A percentile compares a stretch with the other conserved stretches of the same genome.
Conservation (phyloP, 495 filamentous ascomycete genomes). For the Aspergillus egyptiacus region DNA sequence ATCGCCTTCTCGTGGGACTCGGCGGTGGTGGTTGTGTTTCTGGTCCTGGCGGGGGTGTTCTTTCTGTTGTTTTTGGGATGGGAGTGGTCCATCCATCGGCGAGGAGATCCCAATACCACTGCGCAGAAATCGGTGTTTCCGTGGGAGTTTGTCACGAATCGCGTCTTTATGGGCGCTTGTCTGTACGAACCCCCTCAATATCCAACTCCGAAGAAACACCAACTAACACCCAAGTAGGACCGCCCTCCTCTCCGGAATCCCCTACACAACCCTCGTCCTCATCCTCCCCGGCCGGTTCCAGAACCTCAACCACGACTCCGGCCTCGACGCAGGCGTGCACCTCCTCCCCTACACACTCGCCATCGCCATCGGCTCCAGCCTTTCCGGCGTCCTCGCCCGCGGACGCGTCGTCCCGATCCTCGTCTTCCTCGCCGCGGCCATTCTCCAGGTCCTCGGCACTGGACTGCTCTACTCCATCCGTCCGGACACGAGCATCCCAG, state of each 20-base stretch:
- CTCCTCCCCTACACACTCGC: neutral
- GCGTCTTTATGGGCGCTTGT: neutral
- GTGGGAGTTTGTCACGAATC: constrained; percentile 2
- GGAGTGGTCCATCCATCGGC: neutral
- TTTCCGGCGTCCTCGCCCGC: neutral
- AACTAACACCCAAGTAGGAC: neutral
- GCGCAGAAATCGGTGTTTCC: neutral
- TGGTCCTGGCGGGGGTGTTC: neutral
- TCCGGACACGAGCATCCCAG: neutral
- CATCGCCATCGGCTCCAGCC: neutral
- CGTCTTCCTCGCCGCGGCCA: neutral
- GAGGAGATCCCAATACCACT: neutral
- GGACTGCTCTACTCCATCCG: neutral
- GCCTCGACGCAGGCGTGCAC: neutral
- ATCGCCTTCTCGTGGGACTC: constrained; percentile 22
- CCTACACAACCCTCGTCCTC: neutral
- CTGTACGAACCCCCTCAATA: neutral
- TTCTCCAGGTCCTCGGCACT: neutral
- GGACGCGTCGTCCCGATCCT: neutral
- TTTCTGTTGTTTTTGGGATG: neutral
- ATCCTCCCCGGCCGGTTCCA: neutral
- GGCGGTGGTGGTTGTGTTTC: constrained; percentile 17
- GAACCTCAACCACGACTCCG: neutral
- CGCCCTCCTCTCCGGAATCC: neutral
- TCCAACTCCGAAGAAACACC: too few species aligned